Evolutionary conservation across 2,329 filamentous ascomycete species (phyloP), one percentile per base, ranked within the genome.

Genomic region (Emmonsia crescens): DNA sequence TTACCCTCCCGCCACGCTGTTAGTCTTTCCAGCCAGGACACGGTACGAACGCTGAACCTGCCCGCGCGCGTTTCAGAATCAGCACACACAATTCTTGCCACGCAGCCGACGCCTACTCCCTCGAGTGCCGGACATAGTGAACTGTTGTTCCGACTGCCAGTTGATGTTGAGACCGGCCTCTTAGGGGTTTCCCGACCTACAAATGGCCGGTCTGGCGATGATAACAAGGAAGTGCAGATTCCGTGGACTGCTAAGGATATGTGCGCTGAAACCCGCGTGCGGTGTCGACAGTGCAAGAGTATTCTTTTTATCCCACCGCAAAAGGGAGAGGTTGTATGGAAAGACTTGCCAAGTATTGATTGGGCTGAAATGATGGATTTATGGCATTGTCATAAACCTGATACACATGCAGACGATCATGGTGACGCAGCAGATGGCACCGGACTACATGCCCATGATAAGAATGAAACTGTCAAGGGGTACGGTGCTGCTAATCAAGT

Each of bases 321-420:
- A 19, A 38, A 40, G 9, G 67, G 59, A 3, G 77, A 84, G 8
- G 76, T 74, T 46, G 74, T 76, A 44, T 99, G 94, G 93, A 96
- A 93, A 75, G 91, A 99, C 70, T 78, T 99, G 21, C 94, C 94
- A 0, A 96, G 91, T 70, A 91, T 96, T 68, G 93, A 96, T 70
- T 99, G 94, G 94, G 95, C 94, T 0, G 94, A 99, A 77, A 96
- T 99, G 92, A 99, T 99, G 94, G 95, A 99, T 74, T 96, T 99
- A 68, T 99, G 94, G 94, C 95, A 99, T 75, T 99, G 94, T 70
- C 94, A 99, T 74, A 97, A 97, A 75, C 94, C 95, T 1, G 78
- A 82, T 64, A 68, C 79, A 31, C 75, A 78, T 49, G 67, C 79
- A 59, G 71, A 79, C 12, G 68, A 71, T n/a, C 72, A 78, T 57